Conservation (phyloP, 305 asterid genomes). For the Caryopteris hybrid region DNA sequence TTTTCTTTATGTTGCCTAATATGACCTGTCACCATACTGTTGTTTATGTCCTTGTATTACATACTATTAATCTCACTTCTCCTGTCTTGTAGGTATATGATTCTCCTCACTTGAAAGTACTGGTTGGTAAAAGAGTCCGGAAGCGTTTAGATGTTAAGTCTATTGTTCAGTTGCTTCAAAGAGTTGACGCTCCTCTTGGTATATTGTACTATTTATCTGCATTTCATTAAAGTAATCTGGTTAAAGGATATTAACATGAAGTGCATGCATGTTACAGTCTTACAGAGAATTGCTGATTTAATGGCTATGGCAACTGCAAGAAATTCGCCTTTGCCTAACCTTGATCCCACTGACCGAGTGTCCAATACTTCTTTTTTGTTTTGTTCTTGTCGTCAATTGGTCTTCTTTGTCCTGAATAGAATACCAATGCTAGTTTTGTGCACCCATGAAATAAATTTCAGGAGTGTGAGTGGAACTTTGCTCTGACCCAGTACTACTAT, state of each 20-base stretch:
- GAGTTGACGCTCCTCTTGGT: slow-evolving; percentile 78
- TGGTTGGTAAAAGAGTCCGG: slow-evolving; percentile 63
- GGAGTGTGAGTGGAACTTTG: not conserved
- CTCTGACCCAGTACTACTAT: not conserved
- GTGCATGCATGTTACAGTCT: not conserved
- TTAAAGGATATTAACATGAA: not conserved
- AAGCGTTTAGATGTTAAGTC: slow-evolving; percentile 79
- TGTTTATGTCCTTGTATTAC: not conserved
- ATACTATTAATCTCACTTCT: not conserved
- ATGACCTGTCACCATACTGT: not conserved
- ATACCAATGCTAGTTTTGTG: not conserved
- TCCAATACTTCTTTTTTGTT: not conserved
- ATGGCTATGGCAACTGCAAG: not conserved
- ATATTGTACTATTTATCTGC: slow-evolving; percentile 20
- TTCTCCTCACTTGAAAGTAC: slow-evolving; percentile 70
- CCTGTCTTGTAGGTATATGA: slow-evolving; percentile 57
- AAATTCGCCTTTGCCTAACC: not conserved
- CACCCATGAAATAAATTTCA: not conserved
- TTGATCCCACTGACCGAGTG: not conserved
- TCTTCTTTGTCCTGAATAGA: not conserved
- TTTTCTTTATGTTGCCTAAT: not conserved
- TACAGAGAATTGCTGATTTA: not conserved
- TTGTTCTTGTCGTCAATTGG: not conserved
- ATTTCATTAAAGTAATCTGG: not conserved
- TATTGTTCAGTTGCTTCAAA: slow-evolving; percentile 70